Evolutionary conservation across 169 alveolate genomes (phyloP).

Genomic region (Plasmodium sp.): DNA sequence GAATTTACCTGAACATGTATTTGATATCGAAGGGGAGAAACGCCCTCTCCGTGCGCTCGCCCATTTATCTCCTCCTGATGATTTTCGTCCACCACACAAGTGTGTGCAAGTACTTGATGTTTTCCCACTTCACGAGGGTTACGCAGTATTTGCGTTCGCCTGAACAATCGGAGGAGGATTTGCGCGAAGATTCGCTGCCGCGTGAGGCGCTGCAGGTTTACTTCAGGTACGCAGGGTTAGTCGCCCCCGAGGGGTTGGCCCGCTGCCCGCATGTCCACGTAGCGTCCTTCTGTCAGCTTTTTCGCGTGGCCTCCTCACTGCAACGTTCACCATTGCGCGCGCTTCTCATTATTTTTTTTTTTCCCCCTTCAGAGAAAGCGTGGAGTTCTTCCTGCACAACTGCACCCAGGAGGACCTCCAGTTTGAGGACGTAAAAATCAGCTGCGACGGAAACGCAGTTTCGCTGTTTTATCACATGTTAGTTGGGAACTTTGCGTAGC

Average conservation of each 20-base stretch:
- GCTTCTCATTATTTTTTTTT: not conserved
- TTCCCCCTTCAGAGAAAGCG: conserved; percentile 46
- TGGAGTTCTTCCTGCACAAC: conserved; percentile 22
- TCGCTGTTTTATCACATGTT: conserved; percentile 53
- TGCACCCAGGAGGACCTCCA: not conserved
- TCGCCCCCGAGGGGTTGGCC: not conserved
- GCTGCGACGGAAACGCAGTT: conserved; percentile 12
- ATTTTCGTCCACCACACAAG: conserved; percentile 18
- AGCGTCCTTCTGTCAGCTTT: not conserved
- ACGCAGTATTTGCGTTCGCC: not conserved
- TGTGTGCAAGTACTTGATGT: conserved; percentile 8
- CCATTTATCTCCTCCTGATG: conserved; percentile 44
- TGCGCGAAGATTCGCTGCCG: not conserved
- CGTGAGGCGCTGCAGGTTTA: not conserved
- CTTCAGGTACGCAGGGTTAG: not conserved
- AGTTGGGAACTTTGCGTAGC: conserved; percentile 3
- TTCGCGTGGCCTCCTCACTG: not conserved
- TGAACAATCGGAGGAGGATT: not conserved
- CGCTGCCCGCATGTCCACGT: not conserved
- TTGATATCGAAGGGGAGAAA: conserved; percentile 18
- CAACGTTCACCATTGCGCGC: not conserved
- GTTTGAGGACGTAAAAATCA: conserved; percentile 39
- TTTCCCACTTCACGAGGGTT: conserved; percentile 13
- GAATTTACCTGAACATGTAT: conserved; percentile 43
- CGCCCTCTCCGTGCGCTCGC: not conserved